A percentile compares a stretch with the other conserved stretches of the same genome.
Conservation (phyloP, 257 asterid genomes). For the Salvia hispanica region DNA sequence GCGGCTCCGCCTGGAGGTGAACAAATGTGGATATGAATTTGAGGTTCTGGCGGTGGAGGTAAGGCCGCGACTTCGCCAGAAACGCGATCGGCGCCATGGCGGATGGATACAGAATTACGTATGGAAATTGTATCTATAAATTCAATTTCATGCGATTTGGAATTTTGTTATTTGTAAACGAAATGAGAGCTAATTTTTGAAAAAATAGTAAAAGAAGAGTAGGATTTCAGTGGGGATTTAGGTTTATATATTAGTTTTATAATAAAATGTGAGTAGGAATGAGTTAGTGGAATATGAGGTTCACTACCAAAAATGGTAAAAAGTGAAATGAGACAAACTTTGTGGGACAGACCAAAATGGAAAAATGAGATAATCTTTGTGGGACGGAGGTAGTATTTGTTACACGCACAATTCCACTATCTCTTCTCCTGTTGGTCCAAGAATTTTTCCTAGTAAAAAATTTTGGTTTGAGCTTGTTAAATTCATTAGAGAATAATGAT, state of each 20-base stretch:
- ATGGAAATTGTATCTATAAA: slow-evolving; percentile 15
- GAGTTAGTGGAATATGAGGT: no score
- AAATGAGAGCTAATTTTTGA: not conserved
- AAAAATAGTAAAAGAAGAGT: not conserved
- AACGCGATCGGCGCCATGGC: slow-evolving; percentile 55
- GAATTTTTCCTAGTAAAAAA: not conserved
- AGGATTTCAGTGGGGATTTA: slow-evolving; percentile 8
- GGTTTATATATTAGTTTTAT: no score
- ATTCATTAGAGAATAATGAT: not conserved
- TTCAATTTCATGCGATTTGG: slow-evolving; percentile 25
- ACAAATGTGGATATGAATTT: slow-evolving; percentile 71
- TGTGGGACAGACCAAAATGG: no score
- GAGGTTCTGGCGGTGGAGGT: slow-evolving; percentile 39
- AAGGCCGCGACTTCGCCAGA: slow-evolving; percentile 57
- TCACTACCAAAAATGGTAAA: no score
- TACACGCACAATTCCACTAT: no score
- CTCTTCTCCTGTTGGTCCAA: not conserved
- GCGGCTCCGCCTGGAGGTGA: slow-evolving; percentile 68
- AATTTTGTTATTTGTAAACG: not conserved
- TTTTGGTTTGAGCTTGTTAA: no score
- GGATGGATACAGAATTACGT: slow-evolving; percentile 3
- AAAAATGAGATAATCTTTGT: no score
- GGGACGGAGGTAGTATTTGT: no score
- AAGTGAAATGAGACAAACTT: no score
- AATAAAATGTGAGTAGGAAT: no score